Evolutionary conservation across 129 eudicot genomes (phyloP), one percentile per base, ranked within the genome.

Genomic region (Artemisia argyi): DNA sequence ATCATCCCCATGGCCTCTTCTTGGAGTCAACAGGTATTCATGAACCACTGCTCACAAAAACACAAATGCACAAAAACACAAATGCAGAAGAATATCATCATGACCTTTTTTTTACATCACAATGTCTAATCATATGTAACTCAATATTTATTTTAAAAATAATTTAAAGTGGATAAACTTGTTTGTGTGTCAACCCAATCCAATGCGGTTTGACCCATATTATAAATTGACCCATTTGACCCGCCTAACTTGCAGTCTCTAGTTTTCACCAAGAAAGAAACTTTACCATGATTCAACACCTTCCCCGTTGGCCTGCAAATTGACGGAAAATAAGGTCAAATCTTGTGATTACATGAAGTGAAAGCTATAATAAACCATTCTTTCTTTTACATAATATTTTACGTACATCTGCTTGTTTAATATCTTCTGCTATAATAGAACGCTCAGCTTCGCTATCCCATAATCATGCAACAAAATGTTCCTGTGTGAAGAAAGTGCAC

Each of bases 401-500:
- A 63, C 78, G 1, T 79, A 86, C 87, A 68, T 81, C 87, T 66
- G 78, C 85, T 73, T 81, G 75, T 68, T 84, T 78, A 52, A 61
- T 55, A 17, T 87, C 92, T 61, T 87, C 89, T 49, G 84, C 74
- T 20, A 87, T 72, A 35, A 87, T 81, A 8, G 92, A 87, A 59
- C 92, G 15, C 89, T 84, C 69, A 87, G 76, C 71, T 87, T 87
- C 28, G 89, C 86, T 83, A 79, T 84, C 30, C 84, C 69, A 72
- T 87, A 71, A 56, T 79, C 89, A 61, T 87, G 80, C 76, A 84
- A 65, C 72, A 87, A 70, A 65, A 87, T 73, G 30, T 87, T 69
- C 92, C 92, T 1, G 86, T 87, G 78, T 87, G 92, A 56, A 87
- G 92, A 65, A 83, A 84, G 76, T 87, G 92, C 66, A 87, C 81